Conservation (phyloP, 768 basidiomycete species). For the Paxillus involutus region DNA sequence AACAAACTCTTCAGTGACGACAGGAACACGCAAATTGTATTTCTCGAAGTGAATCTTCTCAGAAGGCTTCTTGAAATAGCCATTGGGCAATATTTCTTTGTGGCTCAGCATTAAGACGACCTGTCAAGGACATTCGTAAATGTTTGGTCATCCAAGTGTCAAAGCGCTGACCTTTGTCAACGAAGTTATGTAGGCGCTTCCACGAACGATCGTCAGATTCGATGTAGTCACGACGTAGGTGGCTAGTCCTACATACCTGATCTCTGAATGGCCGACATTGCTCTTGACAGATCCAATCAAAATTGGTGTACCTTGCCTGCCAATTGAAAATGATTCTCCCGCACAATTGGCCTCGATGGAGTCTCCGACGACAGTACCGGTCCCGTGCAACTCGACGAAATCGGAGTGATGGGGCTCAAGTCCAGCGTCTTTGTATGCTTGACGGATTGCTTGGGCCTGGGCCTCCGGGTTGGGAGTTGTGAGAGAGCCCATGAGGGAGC, state of each 20-base stretch:
- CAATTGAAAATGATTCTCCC: slow-evolving; percentile 30
- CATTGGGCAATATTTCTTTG: slow-evolving; percentile 14
- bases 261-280: slow-evolving; percentile 40
- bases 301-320: slow-evolving; percentile 28
- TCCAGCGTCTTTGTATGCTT: slow-evolving; percentile 33
- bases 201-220: neutral
- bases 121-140: slow-evolving; percentile 34
- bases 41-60: slow-evolving; percentile 14
- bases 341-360: slow-evolving; percentile 47
- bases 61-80: slow-evolving; percentile 14
- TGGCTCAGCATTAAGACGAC: slow-evolving; percentile 11
- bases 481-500: slow-evolving; percentile 34
- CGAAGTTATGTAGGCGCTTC: slow-evolving; percentile 43
- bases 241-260: slow-evolving; percentile 13
- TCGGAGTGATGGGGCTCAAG: slow-evolving; percentile 38
- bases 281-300: slow-evolving; percentile 46
- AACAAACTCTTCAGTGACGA: slow-evolving; percentile 3
- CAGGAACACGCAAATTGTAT: slow-evolving; percentile 14
- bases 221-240: slow-evolving; percentile 12
- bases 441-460: slow-evolving; percentile 37
- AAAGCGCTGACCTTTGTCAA: slow-evolving; percentile 37
- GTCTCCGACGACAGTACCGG: slow-evolving; percentile 45
- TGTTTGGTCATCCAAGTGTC: slow-evolving; percentile 27
- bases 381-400: slow-evolving; percentile 46
- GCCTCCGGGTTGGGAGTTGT: slow-evolving; percentile 36